These are phyloP conservation scores for Physcia stellaris DNA, from an alignment of 495 filamentous ascomycete species.

Conservation along the genomic window DNA sequence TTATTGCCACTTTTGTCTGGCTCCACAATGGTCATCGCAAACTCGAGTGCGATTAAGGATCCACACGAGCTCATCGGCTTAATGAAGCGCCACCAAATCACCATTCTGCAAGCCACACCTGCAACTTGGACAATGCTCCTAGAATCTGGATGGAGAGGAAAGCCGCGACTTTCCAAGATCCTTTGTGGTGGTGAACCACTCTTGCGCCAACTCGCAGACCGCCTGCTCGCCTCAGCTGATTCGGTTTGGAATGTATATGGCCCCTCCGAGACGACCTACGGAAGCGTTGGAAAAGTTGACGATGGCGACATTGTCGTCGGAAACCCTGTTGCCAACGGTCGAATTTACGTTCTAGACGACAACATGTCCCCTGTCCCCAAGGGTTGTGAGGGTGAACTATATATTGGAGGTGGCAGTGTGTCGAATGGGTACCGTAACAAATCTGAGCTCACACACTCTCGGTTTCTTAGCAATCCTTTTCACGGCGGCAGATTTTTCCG, in stretches of 20 bases:
- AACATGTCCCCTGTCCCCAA: constrained; percentile 11
- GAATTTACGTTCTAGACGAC: constrained; percentile 5
- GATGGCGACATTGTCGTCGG: constrained; percentile 3
- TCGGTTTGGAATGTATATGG: background rate
- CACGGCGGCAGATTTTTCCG: constrained; percentile 20
- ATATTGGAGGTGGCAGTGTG: constrained; percentile 25
- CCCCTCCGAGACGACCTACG: constrained; percentile 1
- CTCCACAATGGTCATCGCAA: too few relatives aligned
- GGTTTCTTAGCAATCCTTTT: constrained; percentile 24
- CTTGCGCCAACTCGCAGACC: constrained; percentile 11
- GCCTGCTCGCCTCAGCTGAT: constrained; percentile 11
- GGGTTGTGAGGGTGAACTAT: constrained; percentile 23
- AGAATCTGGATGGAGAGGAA: too few relatives aligned
- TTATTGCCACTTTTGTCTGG: too few relatives aligned
- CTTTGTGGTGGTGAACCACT: too few relatives aligned
- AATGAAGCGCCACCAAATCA: too few relatives aligned
- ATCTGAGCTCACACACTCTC: constrained; percentile 16
- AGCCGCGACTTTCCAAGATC: too few relatives aligned
- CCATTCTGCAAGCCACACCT: too few relatives aligned
- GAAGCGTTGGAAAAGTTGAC: background rate
- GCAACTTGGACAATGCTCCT: too few relatives aligned
- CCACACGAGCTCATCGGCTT: too few relatives aligned
- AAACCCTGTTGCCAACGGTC: background rate
- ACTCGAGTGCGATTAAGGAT: too few relatives aligned
- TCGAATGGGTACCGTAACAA: constrained; percentile 28